Evolutionary conservation across 805 yeast species (phyloP), one percentile per base, ranked within the genome.

Genomic region (Candida alai): DNA sequence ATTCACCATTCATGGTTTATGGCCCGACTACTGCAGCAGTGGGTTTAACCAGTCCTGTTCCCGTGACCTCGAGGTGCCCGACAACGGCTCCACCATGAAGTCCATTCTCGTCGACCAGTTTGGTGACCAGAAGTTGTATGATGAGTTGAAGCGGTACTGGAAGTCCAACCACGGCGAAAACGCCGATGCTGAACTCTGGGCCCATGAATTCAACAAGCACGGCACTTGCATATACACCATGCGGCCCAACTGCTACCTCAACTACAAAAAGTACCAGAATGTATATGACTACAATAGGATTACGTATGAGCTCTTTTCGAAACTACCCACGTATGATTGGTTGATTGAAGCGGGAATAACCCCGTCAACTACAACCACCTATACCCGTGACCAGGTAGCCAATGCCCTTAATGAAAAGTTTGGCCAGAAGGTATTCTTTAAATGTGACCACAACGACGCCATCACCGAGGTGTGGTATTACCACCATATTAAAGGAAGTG

Each of bases 181-280:
- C 17, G 56, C 73, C 37, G 90, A 83, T 52, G 79, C 75, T 38
- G 53, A 69, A 5, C 62, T 89, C 32, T 89, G 97, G 97, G 69
- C 74, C 22, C 96, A 89, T 58, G 97, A 89, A 59, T 89, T 75
- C 70, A 88, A 89, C 64, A 89, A 89, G 56, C 97, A 89, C 54
- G 97, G 89, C 16, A 87, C 96, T 7, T 89, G 97, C 60, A 79
- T 88, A 71, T 75, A 80, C 30, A 87, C 96, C 1, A 64, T 89
- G 29, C 75, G 71, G 36, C 84, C 93, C 3, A 46, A 56, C 4
- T 89, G 97, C 56, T 88, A 87, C 57, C 60, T 60, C 5, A 45
- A 42, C 14, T 35, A 42, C 14, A 55, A 53, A 38, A 47, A 51
- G 16, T 35, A 53, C 11, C 46, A 58, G 39, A 62, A 58, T 36